Evolutionary conservation across 2,329 filamentous ascomycete genomes (phyloP).

Genomic region (Diaporthe ilicicola): DNA sequence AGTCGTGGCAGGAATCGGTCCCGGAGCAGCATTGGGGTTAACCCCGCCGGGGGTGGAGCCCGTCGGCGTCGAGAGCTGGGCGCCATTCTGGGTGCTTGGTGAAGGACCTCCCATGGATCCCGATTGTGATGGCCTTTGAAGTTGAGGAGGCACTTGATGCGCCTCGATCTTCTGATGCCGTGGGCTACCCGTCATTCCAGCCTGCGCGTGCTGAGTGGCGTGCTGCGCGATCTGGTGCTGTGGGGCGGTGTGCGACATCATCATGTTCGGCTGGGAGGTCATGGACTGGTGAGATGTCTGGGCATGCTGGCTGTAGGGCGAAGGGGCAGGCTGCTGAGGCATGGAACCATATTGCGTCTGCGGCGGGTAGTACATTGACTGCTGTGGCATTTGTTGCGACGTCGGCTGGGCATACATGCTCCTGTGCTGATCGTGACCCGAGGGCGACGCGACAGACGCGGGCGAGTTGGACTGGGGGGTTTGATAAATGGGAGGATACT

Average conservation of each 20-base stretch:
- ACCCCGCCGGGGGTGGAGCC: slow-evolving; percentile 65
- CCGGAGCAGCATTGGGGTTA: slow-evolving; percentile 91
- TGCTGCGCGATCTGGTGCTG: slow-evolving; percentile 69
- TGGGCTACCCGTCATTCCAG: slow-evolving; percentile 68
- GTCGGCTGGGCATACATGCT: slow-evolving; percentile 84
- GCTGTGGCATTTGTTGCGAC: slow-evolving; percentile 76
- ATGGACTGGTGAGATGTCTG: slow-evolving; percentile 65
- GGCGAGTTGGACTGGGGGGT: slow-evolving; percentile 96
- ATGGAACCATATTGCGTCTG: slow-evolving; percentile 73
- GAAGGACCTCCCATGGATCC: slow-evolving; percentile 51
- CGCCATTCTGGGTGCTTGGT: slow-evolving; percentile 29
- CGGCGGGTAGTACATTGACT: slow-evolving; percentile 79
- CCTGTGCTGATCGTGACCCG: slow-evolving; percentile 88
- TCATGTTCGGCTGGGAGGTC: slow-evolving; percentile 71
- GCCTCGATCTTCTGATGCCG: slow-evolving; percentile 70
- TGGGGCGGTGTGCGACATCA: slow-evolving; percentile 69
- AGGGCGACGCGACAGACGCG: slow-evolving; percentile 89
- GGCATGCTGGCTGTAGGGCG: slow-evolving; percentile 68
- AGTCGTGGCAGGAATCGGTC: slow-evolving; percentile 95
- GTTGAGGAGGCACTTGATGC: slow-evolving; percentile 64
- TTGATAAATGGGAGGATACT: slow-evolving; percentile 93
- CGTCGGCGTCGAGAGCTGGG: slow-evolving; percentile 50
- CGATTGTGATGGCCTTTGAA: slow-evolving; percentile 65
- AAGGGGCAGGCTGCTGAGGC: slow-evolving; percentile 67
- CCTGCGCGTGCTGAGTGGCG: slow-evolving; percentile 62